Base-by-base conservation (phyloP, 2,329 filamentous ascomycete species). In the Plenodomus lindquistii region DNA sequence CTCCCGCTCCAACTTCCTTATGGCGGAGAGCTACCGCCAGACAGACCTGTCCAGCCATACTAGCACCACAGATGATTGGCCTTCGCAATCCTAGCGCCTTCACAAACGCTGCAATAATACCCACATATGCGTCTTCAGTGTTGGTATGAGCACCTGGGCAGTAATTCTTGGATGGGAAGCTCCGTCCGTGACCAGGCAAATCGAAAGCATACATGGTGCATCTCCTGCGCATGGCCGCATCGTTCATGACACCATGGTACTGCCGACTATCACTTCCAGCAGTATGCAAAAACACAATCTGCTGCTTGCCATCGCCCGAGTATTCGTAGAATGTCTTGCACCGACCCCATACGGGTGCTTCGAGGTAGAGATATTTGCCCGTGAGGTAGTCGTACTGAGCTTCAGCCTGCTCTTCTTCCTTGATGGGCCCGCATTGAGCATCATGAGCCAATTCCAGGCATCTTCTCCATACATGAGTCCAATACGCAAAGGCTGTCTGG, bases 241-340 rank as follows among this genome's bases (percentile, higher is more conserved):
- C 71, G 46, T 80, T 80, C 76, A 81, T 75, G 2, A 81, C 77
- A 17, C 78, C 77, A 43, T 81, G 78, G 43, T 80, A 80, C 56
- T 80, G 77, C 21, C 78, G 62, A 21, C 70, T 68, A 51, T 81
- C 78, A 40, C 73, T 75, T 2, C 77, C 77, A 13, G 75, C 75
- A 0, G 75, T 77, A 50, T 78, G 76, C 4, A 75, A 59, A 53
- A 78, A 77, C 19, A 71, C 63, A 39, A 81, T 78, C 20, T 73
- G 70, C 46, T 79, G 75, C 17, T 73, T 69, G 1, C 79, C 78
- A 2, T 71, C 72, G 6, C 78, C 78, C 4, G 75, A 68, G 19
- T 66, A 70, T 52, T 81, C 78, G 54, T 79, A 79, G 63, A 79
- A 81, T 24, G 79, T 61, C 64, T 80, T 81, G 52, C 70, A 75